Evolutionary conservation across 2,329 filamentous ascomycete genomes (phyloP), one percentile per base, ranked within the genome.

Genomic region (Cryphonectria nitschkei): DNA sequence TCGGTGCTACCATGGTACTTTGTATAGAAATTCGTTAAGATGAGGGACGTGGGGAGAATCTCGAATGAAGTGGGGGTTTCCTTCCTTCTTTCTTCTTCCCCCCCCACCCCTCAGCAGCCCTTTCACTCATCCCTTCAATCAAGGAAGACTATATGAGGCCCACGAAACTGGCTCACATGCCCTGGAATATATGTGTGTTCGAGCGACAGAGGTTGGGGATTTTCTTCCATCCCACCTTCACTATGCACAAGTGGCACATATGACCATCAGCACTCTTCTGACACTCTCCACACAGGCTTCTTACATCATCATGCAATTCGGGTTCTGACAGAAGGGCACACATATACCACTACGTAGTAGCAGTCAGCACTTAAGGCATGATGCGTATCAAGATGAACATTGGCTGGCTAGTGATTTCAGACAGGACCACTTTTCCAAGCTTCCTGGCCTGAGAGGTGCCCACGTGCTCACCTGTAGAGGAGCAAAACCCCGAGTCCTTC

Each of bases 381-480:
- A 64, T 54, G 14, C 56, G n/a, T 43, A 26, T 62, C 52, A 61
- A 5, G 32, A n/a, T 32, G 13, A 50, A 61, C 19, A 32, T 26
- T 32, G n/a, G 62, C 68, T 19, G 19, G 52, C 32, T 60, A 29
- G 34, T 37, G 62, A 32, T 32, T 19, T 26, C 6, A 32, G 43
- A 50, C 50, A 34, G 22, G 46, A 29, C 46, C 19, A 22, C 63
- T 39, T 68, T 34, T 37, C 32, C 54, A 32, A 41, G 29, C 56
- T 58, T 67, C 46, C 68, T 65, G 34, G 62, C 71, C 71, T 62
- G 50, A 68, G 68, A 70, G 62, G 65, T 72, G 68, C 71, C 71
- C 71, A 70, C 68, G 68, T 70, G 56, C 68, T 56, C 70, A 64
- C 16, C 7, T 63, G n/a, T 1, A 14, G 54, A 62, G 43, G 34